Evolutionary conservation across 805 yeast species (phyloP).

Genomic region (Starmerella tilneyi): DNA sequence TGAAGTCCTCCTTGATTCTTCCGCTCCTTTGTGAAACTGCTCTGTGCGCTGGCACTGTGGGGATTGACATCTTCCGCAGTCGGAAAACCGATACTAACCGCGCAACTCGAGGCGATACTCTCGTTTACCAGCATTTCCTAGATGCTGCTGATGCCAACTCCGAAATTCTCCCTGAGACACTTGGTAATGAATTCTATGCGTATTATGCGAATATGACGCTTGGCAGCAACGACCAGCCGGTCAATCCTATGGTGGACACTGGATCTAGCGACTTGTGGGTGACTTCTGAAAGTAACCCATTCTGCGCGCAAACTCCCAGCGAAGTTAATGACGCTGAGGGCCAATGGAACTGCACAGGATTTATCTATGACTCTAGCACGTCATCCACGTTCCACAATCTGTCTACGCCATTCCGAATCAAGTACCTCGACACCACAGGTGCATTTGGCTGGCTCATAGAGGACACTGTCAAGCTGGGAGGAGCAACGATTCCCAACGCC

Average conservation of each 20-base stretch:
- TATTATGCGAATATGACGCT: conserved; percentile 32
- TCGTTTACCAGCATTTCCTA: background rate
- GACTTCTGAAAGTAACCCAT: conserved; percentile 17
- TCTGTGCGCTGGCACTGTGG: conserved; percentile 8
- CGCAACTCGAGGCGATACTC: conserved; percentile 1
- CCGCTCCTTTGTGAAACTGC: background rate
- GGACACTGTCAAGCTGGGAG: conserved; percentile 45
- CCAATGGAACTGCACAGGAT: conserved; percentile 24
- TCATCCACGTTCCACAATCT: conserved; percentile 24
- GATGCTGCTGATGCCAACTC: background rate
- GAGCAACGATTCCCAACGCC: conserved; percentile 37
- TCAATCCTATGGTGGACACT: conserved; percentile 51
- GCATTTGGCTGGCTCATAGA: conserved; percentile 46
- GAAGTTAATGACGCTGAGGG: background rate
- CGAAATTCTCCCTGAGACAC: conserved; percentile 22
- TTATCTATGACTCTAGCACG: conserved; percentile 23
- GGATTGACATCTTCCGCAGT: conserved; percentile 6
- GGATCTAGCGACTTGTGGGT: conserved; percentile 66
- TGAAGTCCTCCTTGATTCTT: conserved; percentile 5
- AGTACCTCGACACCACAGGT: conserved; percentile 38
- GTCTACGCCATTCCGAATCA: conserved; percentile 30
- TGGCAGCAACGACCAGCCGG: conserved; percentile 48
- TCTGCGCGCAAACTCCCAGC: conserved; percentile 1
- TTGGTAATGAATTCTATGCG: conserved; percentile 21
- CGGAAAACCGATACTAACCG: background rate